A percentile compares a stretch with the other conserved stretches of the same genome.
These are phyloP conservation scores for Artemisia tridentata DNA, from an alignment of 129 eudicot species.

Conservation along the genomic window DNA sequence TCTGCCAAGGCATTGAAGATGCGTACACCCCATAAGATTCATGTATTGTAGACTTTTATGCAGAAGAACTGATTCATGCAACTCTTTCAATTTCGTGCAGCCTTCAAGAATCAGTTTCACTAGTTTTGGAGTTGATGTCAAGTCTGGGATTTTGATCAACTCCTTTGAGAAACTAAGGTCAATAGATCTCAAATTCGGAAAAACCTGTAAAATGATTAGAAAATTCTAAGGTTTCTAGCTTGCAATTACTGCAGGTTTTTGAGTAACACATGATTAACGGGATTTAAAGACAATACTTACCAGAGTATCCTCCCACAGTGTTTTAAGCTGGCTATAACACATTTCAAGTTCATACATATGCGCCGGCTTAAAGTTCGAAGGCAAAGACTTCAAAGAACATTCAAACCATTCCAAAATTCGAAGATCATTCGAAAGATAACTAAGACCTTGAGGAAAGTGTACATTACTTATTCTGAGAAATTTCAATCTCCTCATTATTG, in stretches of 20 bases:
- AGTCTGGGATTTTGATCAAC: slow-evolving; percentile 17
- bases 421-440: slow-evolving; percentile 26
- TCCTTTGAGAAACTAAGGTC: slow-evolving; percentile 21
- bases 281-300: neutral
- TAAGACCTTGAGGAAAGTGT: slow-evolving; percentile 19
- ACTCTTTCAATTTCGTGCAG: slow-evolving; percentile 12
- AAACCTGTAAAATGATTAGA: slow-evolving; percentile 2
- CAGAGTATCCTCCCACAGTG: slow-evolving; percentile 1
- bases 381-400: slow-evolving; percentile 27
- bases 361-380: slow-evolving; percentile 10
- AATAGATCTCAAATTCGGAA: slow-evolving; percentile 27
- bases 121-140: slow-evolving; percentile 10
- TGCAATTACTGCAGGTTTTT: neutral
- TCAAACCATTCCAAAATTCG: slow-evolving; percentile 24
- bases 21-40: slow-evolving; percentile 17
- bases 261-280: neutral
- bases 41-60: slow-evolving; percentile 1
- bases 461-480: slow-evolving; percentile 23
- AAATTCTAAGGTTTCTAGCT: neutral
- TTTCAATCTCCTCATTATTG: slow-evolving; percentile 11
- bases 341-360: slow-evolving; percentile 25
- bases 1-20: neutral
- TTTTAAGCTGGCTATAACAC: slow-evolving; percentile 28
- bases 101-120: slow-evolving; percentile 18
- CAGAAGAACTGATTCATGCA: slow-evolving; percentile 9